Evolutionary conservation across 345 rosid genomes (phyloP).

Genomic region (Pugionium cornutum): DNA sequence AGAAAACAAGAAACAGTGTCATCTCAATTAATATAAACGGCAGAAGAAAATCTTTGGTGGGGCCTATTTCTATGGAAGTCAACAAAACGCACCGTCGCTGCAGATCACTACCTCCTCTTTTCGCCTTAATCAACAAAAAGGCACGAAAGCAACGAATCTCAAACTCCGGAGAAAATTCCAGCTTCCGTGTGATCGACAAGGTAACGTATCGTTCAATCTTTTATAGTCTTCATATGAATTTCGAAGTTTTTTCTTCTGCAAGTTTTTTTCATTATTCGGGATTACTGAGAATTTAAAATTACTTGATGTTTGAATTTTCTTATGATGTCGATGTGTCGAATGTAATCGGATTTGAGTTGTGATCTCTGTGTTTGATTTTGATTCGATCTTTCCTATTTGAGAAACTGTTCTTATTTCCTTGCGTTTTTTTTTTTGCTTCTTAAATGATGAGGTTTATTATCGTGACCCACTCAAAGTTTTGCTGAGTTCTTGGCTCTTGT

Average conservation of each 20-base stretch:
- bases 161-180: constrained; percentile 20
- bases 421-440: constrained; percentile 19
- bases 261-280: not conserved
- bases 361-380: constrained; percentile 21
- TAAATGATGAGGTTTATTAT: constrained; percentile 23
- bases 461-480: not conserved
- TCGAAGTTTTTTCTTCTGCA: not conserved
- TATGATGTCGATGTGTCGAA: constrained; percentile 20
- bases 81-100: constrained; percentile 40
- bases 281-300: not conserved
- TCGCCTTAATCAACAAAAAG: constrained; percentile 9
- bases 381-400: not conserved
- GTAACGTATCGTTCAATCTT: constrained; percentile 24
- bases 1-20: constrained; percentile 20
- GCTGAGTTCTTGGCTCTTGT: not conserved
- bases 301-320: not conserved
- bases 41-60: constrained; percentile 11
- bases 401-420: not conserved
- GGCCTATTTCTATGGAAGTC: constrained; percentile 31
- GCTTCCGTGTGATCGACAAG: constrained; percentile 27
- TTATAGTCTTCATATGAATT: not conserved
- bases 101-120: constrained; percentile 26
- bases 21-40: constrained; percentile 15
- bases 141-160: constrained; percentile 15
- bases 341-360: constrained; percentile 6